These are phyloP conservation scores for Agaricus sinodeliciosus DNA, from an alignment of 768 basidiomycete genomes.

Conservation along the genomic window DNA sequence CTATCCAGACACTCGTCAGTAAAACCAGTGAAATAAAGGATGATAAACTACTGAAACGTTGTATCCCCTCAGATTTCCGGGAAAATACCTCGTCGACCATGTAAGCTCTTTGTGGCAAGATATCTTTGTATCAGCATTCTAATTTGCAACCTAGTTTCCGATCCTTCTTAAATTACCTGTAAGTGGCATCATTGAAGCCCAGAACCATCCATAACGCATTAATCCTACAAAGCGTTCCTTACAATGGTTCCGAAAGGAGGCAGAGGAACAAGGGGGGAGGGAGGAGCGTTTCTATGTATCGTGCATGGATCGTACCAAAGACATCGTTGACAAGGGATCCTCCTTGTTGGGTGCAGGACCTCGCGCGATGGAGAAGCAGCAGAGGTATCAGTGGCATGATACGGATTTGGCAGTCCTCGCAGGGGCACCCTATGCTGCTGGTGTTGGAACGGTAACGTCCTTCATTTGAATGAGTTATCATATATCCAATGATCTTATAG, in stretches of 20 bases:
- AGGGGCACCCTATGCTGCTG: slow-evolving; percentile 23
- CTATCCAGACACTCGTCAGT: neutral
- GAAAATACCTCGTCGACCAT: slow-evolving; percentile 6
- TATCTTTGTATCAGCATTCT: neutral
- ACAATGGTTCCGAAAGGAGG: slow-evolving; percentile 23
- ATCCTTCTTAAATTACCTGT: slow-evolving; percentile 11
- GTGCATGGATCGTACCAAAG: slow-evolving; percentile 17
- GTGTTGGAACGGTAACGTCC: slow-evolving; percentile 16
- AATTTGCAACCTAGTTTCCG: slow-evolving; percentile 3
- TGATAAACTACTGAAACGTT: neutral
- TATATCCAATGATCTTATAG: slow-evolving; percentile 3
- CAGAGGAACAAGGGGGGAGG: slow-evolving; percentile 15
- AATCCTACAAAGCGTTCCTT: slow-evolving; percentile 15
- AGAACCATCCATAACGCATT: neutral
- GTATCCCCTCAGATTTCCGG: slow-evolving; percentile 4
- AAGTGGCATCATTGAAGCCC: neutral
- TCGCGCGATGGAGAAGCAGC: slow-evolving; percentile 32
- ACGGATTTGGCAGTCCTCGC: slow-evolving; percentile 33
- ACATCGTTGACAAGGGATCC: slow-evolving; percentile 12
- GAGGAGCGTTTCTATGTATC: slow-evolving; percentile 17
- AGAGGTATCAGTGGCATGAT: slow-evolving; percentile 32
- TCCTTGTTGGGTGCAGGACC: slow-evolving; percentile 25
- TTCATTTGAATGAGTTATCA: neutral
- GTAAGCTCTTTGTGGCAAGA: neutral
- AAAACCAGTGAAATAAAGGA: neutral